phyloP scores from a whole-genome alignment of 2,329 filamentous ascomycete species.

The Ambrosiella beaveri region DNA sequence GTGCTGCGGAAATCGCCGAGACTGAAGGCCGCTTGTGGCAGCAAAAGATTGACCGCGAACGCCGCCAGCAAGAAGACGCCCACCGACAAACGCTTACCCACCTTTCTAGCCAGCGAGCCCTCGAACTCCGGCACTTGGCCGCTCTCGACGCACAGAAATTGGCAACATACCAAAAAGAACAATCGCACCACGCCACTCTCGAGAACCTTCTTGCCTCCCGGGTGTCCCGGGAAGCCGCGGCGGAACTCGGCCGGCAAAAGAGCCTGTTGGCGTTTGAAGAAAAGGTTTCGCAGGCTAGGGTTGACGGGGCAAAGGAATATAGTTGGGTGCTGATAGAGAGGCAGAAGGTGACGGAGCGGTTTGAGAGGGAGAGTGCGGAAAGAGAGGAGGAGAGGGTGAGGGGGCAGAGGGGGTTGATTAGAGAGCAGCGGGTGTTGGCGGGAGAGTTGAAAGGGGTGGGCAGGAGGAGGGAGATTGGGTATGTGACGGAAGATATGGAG shows the following conservation, averaged over 20 bases:
- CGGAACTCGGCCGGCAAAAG: constrained; percentile 27
- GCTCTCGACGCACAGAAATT: constrained; percentile 19
- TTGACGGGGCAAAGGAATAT: constrained; percentile 32
- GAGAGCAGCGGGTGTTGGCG: constrained; percentile 26
- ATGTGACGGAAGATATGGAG: constrained; percentile 21
- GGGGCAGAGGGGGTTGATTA: constrained; percentile 36
- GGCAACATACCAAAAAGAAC: constrained; percentile 14
- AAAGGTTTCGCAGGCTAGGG: constrained; percentile 27
- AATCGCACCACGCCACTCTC: background rate
- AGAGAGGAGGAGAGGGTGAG: constrained; percentile 28
- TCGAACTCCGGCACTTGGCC: constrained; percentile 27
- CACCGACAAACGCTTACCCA: constrained; percentile 29
- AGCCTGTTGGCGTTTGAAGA: constrained; percentile 33
- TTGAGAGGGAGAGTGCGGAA: constrained; percentile 30
- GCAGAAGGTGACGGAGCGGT: constrained; percentile 28
- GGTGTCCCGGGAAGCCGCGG: constrained; percentile 26
- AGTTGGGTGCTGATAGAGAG: constrained; percentile 32
- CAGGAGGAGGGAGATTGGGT: constrained; percentile 35
- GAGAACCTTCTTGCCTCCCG: constrained; percentile 14
- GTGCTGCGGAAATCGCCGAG: constrained; percentile 29
- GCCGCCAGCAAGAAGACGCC: constrained; percentile 29
- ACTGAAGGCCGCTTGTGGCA: constrained; percentile 34
- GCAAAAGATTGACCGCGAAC: constrained; percentile 33
- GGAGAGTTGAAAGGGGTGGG: constrained; percentile 27
- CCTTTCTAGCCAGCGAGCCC: constrained; percentile 27